Evolutionary conservation across 805 yeast genomes (phyloP).

Genomic region (Ogataea ramenticola): DNA sequence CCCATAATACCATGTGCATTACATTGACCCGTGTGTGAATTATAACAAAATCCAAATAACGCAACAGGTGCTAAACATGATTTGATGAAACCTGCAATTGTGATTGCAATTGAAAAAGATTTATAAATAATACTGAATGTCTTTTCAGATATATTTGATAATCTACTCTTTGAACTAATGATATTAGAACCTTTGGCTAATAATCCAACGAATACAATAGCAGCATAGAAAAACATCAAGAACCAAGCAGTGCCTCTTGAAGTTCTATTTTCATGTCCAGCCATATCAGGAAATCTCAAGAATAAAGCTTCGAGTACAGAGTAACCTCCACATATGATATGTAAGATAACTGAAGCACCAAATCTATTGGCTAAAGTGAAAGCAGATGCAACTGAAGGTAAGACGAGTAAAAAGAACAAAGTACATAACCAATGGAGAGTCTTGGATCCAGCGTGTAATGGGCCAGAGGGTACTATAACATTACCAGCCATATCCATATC

Average conservation of each 20-base stretch:
- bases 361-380: constrained; percentile 47
- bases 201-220: constrained; percentile 47
- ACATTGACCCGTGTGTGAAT: constrained; percentile 84
- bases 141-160: constrained; percentile 31
- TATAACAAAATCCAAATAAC: constrained; percentile 81
- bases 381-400: constrained; percentile 51
- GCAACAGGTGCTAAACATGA: constrained; percentile 78
- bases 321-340: constrained; percentile 39
- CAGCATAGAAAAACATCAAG: constrained; percentile 38
- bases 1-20: constrained; percentile 98
- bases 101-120: constrained; percentile 36
- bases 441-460: constrained; percentile 26
- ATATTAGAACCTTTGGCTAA: constrained; percentile 37
- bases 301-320: constrained; percentile 49
- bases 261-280: constrained; percentile 60
- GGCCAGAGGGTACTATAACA: background rate
- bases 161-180: constrained; percentile 23
- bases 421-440: constrained; percentile 62
- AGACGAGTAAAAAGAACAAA: constrained; percentile 35
- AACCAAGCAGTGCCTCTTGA: constrained; percentile 67
- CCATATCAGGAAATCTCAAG: constrained; percentile 55
- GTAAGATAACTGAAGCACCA: constrained; percentile 39
- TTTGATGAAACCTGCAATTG: constrained; percentile 69
- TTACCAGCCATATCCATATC: constrained; percentile 1
- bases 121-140: constrained; percentile 32